A percentile compares a stretch with the other conserved stretches of the same genome.
These are phyloP conservation scores for Lagenaria siceraria DNA, from an alignment of 306 rosid genomes.

Conservation along the genomic window DNA sequence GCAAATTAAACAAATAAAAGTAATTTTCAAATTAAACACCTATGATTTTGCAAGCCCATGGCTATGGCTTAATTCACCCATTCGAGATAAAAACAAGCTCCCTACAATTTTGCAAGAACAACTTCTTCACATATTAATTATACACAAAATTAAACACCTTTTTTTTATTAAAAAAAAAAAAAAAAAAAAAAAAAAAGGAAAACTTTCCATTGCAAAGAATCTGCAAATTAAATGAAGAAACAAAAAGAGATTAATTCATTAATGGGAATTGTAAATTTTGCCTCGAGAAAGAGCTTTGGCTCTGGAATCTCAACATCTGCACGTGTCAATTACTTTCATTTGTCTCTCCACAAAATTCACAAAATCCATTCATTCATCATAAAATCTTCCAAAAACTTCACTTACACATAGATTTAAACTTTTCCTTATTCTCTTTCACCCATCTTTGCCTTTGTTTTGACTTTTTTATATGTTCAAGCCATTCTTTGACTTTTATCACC, in stretches of 20 bases:
- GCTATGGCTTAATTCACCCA: too few relatives aligned
- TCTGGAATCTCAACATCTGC: not conserved
- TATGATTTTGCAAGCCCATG: not conserved
- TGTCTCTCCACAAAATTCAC: not conserved
- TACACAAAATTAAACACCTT: too few relatives aligned
- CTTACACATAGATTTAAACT: not conserved
- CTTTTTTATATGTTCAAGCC: not conserved
- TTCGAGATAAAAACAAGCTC: too few relatives aligned
- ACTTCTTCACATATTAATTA: too few relatives aligned
- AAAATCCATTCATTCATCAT: not conserved
- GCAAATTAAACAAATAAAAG: not conserved
- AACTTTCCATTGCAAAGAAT: not conserved
- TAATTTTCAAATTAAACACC: not conserved
- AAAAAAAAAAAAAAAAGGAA: too few relatives aligned
- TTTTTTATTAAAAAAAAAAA: too few relatives aligned
- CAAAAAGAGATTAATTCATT: not conserved
- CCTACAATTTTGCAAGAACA: too few relatives aligned
- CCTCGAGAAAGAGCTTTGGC: constrained; percentile 3
- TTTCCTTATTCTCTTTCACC: not conserved
- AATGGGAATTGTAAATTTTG: not conserved
- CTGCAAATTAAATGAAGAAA: not conserved
- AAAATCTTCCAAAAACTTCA: not conserved
- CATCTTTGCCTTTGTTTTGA: not conserved
- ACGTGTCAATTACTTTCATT: constrained; percentile 1
- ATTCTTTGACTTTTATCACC: not conserved